Conservation (phyloP, 2,329 filamentous ascomycete genomes). For the Cladosporium oxysporum region DNA sequence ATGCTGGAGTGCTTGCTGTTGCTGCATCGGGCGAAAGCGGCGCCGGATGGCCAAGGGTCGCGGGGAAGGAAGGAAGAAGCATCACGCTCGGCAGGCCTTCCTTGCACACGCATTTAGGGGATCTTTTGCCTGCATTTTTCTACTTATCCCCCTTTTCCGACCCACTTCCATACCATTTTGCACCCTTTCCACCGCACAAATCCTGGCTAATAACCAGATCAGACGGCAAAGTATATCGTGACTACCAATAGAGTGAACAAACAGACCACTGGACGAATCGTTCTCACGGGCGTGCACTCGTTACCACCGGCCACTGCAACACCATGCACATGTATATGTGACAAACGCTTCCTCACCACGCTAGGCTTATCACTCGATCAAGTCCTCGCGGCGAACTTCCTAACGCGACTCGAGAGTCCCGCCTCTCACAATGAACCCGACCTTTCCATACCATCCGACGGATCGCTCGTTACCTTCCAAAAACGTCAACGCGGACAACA, state of each 20-base stretch:
- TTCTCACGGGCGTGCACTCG: background rate
- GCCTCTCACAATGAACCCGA: background rate
- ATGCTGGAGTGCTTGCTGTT: background rate
- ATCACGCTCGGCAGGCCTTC: background rate
- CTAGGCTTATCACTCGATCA: background rate
- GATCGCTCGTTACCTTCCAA: conserved; percentile 65
- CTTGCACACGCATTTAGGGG: background rate
- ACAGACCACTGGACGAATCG: background rate
- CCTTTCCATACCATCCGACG: conserved; percentile 13
- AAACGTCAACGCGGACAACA: conserved; percentile 66
- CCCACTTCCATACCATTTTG: conserved; percentile 7
- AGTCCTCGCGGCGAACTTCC: conserved; percentile 1
- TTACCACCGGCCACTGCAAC: background rate
- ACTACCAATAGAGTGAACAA: background rate
- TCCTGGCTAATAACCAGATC: conserved; percentile 2
- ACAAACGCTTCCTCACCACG: background rate
- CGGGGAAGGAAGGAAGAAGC: background rate
- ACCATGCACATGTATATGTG: background rate
- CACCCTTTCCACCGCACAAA: background rate
- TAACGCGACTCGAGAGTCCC: conserved; percentile 1
- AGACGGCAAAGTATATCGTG: conserved; percentile 1
- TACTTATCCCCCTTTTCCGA: conserved; percentile 18
- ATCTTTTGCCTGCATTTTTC: conserved; percentile 8
- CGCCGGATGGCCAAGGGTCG: background rate
- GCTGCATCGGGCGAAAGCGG: background rate